Evolutionary conservation across 129 eudicot species (phyloP).

Genomic region (Flaveria ramosissima): DNA sequence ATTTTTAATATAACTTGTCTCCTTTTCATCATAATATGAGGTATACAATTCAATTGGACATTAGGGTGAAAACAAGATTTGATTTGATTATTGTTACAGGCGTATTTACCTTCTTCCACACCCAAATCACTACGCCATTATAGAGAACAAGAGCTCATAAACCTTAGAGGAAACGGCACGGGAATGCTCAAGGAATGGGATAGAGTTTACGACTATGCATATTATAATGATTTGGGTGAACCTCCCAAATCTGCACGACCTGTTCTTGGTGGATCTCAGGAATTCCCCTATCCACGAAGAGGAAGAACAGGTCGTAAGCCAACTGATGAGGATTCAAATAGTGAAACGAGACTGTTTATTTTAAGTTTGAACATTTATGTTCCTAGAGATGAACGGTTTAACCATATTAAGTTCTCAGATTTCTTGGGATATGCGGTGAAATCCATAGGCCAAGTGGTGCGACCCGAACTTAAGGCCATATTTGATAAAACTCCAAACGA

Average conservation of each 20-base stretch:
- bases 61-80: background rate
- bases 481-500: constrained; percentile 67
- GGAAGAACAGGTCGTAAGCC: constrained; percentile 74
- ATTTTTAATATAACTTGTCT: no score
- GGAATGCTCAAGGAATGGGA: constrained; percentile 79
- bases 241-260: constrained; percentile 65
- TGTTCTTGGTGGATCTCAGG: constrained; percentile 71
- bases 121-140: constrained; percentile 60
- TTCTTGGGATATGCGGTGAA: constrained; percentile 66
- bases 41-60: no score
- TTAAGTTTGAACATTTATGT: constrained; percentile 64
- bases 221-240: constrained; percentile 71
- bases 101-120: constrained; percentile 62
- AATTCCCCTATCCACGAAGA: constrained; percentile 85
- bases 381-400: constrained; percentile 72
- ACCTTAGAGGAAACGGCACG: constrained; percentile 67
- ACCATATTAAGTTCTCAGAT: constrained; percentile 67
- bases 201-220: constrained; percentile 83
- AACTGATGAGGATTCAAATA: constrained; percentile 57
- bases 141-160: constrained; percentile 64
- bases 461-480: constrained; percentile 57
- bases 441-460: constrained; percentile 63
- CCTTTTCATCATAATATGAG: no score
- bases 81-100: constrained; percentile 32
- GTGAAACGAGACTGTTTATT: constrained; percentile 57